Evolutionary conservation across 2,329 filamentous ascomycete genomes (phyloP), one percentile per base, ranked within the genome.

Genomic region (Dryadomyces sulphureus): DNA sequence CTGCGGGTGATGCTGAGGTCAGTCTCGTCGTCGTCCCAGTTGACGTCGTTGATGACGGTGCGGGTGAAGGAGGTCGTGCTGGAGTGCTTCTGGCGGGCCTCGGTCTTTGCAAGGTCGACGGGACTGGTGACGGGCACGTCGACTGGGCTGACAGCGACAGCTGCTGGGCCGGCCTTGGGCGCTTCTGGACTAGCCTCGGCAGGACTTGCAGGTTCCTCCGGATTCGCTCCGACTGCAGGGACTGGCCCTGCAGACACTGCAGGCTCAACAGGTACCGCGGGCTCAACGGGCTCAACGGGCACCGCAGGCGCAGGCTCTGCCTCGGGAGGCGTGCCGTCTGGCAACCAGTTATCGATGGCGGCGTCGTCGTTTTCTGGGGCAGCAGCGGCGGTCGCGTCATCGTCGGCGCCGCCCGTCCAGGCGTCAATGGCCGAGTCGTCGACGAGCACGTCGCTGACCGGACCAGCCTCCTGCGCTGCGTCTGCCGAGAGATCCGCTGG

Each of bases 31-130:
- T 69, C 69, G 47, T 66, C 68, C 62, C 75, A 79, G 57, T 65
- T 77, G 21, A 79, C 63, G 45, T 79, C 75, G 48, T 79, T 71
- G 11, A 77, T 73, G 12, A 79, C 75, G 2, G 78, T 81, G 32
- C 77, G 70, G 11, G 76, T 68, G 59, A 81, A 81, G 0, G 78
- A 81, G 57, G 72, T 68, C 41, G 69, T 76, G 58, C 75, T 81
- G 9, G 69, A 59, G 56, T 80, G 77, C 52, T 77, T 75, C 22
- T 49, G 49, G 16, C 45, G 35, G 27, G 45, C 44, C 16, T 16
- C n/a, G 9, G 38, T 22, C 16, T 40, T 7, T 2, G 25, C 7
- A 12, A 34, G 7, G 1, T 24, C 19, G 17, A 24, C 39, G n/a
- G 6, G 2, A 16, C 24, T 2, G 11, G 9, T n/a, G 4, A 17